These are phyloP conservation scores for Botrytis fabae DNA, from an alignment of 2,329 filamentous ascomycete species.

Conservation along the genomic window DNA sequence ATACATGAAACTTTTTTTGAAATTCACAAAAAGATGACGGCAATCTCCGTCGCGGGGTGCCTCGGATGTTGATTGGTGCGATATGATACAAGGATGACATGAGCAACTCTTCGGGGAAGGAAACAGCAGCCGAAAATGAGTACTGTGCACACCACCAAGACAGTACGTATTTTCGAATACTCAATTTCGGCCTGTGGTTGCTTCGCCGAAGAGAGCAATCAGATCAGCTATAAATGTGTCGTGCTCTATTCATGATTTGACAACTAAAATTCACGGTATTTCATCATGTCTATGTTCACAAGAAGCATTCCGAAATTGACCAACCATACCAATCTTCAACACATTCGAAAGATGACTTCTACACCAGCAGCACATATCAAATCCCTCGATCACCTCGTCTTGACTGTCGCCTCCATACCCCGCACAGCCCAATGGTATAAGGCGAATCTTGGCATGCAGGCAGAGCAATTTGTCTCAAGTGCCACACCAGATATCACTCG, in stretches of 20 bases:
- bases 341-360: slow-evolving; percentile 20
- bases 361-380: slow-evolving; percentile 31
- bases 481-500: slow-evolving; percentile 44
- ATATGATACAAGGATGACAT: slow-evolving; percentile 13
- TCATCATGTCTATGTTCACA: background rate
- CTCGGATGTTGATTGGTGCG: slow-evolving; percentile 10
- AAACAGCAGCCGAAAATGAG: no score
- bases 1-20: slow-evolving; percentile 14
- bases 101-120: background rate
- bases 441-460: slow-evolving; percentile 56
- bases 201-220: no score
- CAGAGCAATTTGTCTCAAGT: slow-evolving; percentile 51
- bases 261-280: background rate
- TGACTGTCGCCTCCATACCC: slow-evolving; percentile 55
- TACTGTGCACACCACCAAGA: no score
- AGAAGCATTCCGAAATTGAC: background rate
- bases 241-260: background rate
- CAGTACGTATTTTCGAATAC: no score
- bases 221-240: background rate
- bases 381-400: slow-evolving; percentile 58
- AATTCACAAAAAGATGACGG: background rate
- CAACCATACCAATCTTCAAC: background rate
- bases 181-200: no score
- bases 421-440: slow-evolving; percentile 56
- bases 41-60: slow-evolving; percentile 17